Base-by-base conservation (phyloP, 1,139 yeast species). In the Pichia sp. region DNA sequence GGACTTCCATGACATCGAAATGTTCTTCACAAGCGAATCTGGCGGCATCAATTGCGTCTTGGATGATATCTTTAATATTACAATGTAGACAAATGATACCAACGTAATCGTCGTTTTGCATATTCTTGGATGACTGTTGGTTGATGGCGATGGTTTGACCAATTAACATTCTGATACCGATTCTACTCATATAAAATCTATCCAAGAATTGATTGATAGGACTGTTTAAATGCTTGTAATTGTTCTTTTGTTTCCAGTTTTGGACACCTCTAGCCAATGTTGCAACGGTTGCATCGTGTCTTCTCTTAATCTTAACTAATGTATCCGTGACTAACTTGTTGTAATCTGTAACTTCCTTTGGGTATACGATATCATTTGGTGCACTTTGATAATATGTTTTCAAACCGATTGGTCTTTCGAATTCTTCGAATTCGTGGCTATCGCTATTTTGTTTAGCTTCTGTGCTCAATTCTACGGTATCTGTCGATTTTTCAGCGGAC, bases 241-340 rank as follows among this genome's bases (percentile, higher is more conserved):
- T 70, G 58, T 75, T 76, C 56, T 73, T 77, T 20, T 67, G 63
- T 62, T 89, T 89, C 96, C 96, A 90, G 67, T 87, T 95, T 59
- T 85, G 83, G 10, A 89, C 95, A 18, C 96, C 96, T 59, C 87
- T 91, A 1, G 96, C 96, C 66, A 90, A 85, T 0, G 96, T 89
- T 11, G 95, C 86, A 12, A 90, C 96, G 0, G 96, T 91, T 3
- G 96, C 95, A 67, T 90, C 96, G 63, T 90, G 96, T 45, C 96
- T 73, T 58, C 78, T 79, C 62, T 89, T 89, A 65, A 89, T 89
- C 54, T 76, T 79, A 44, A 80, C 76, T 50, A 89, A 71, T 0
- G 88, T 73, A 45, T 83, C 83, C 45, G 82, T 81, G 14, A 88
- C 91, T 20, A 65, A 57, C 56, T 77, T 77, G 66, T 87, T 89